Evolutionary conservation across 441 rosid genomes (phyloP).

Genomic region (Gossypium aridum): DNA sequence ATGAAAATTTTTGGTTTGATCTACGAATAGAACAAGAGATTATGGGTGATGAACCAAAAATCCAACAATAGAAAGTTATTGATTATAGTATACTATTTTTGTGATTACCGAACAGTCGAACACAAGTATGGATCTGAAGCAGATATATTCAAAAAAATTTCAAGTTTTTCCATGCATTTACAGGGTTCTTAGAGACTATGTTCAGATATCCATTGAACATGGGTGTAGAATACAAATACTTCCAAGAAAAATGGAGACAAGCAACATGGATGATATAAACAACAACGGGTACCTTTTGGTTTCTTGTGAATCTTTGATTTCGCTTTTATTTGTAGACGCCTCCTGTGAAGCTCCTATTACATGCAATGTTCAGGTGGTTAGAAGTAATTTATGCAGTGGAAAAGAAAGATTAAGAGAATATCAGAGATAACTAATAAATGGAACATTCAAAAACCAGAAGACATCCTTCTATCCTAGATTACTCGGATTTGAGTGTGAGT

Average conservation of each 20-base stretch:
- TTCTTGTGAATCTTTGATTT: constrained; percentile 42
- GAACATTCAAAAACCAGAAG: neutral
- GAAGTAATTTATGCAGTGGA: neutral
- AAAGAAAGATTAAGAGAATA: neutral
- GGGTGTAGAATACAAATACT: neutral
- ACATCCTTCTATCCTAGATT: neutral
- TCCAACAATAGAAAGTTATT: neutral
- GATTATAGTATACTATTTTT: neutral
- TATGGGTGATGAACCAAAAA: neutral
- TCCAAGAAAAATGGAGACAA: neutral
- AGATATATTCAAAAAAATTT: neutral
- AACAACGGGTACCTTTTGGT: constrained; percentile 26
- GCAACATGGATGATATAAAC: neutral
- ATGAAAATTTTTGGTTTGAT: neutral
- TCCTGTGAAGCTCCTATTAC: constrained; percentile 57
- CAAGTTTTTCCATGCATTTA: neutral
- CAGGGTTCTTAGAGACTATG: neutral
- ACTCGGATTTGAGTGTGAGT: neutral
- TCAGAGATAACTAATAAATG: neutral
- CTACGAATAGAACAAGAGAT: constrained; percentile 13
- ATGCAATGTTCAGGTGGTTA: constrained; percentile 1
- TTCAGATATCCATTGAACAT: neutral
- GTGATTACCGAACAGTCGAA: neutral
- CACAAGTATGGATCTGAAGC: neutral
- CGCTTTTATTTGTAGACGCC: constrained; percentile 54